Base-by-base conservation (phyloP, 495 filamentous ascomycete species). In the Lophiotrema nucula region DNA sequence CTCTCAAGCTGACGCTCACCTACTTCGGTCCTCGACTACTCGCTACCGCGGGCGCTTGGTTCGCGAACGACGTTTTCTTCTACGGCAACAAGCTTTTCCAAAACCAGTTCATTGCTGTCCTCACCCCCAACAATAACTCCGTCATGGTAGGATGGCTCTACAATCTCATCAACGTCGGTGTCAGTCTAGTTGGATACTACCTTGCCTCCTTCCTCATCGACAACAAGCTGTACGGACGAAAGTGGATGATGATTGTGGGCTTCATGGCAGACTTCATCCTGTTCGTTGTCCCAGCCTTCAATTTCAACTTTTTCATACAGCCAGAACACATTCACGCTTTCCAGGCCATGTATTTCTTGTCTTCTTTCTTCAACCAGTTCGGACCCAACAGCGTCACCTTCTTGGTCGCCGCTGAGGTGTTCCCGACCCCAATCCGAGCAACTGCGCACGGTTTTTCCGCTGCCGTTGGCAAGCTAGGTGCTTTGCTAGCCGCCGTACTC, bases 41-140 rank as follows among this genome's bases (percentile, higher is more conserved):
- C n/a, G 91, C 89, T 16, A 95, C 91, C 24, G 82, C 88, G 24
- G 85, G 85, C 45, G 80, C 81, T 15, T 96, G 91, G 90, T 96
- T 88, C 70, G 84, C 82, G 75, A 96, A 95, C 70, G 91, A 95
- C 71, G 83, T 96, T 18, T 95, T 96, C 81, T 96, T 96, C 77
- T 96, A 96, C 73, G 91, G 90, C 62, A 96, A 95, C 86, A 95
- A 95, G 81, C 85, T 96, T 33, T 96, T 96, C 80, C 90, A 95
- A 74, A 79, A 78, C 61, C 81, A 91, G 68, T 96, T 96, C 72
- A 95, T 95, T 68, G 72, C 64, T 1, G 85, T 88, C 66, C 82
- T 95, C 53, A 84, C 83, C 51, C 78, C 79, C 12, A 64, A 72
- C 27, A 76, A 79, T 56, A 69, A 73, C 0, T 88, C 86, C 0